These are phyloP conservation scores for Globisporangium sylvaticum DNA, from an alignment of 352 stramenopile genomes.

Conservation along the genomic window DNA sequence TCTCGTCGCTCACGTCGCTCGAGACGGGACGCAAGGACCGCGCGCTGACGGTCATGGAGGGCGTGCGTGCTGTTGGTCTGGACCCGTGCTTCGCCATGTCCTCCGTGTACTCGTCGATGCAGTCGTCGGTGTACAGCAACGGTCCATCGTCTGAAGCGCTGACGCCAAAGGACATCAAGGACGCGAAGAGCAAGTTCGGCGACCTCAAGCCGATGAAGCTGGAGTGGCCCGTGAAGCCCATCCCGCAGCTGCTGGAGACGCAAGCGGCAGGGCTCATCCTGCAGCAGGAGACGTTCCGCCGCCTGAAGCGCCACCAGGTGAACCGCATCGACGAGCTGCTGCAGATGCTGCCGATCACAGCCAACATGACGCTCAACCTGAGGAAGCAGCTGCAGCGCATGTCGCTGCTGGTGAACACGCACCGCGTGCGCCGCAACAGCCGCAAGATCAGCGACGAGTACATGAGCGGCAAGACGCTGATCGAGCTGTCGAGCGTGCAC, in stretches of 20 bases:
- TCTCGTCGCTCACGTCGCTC: constrained; percentile 80
- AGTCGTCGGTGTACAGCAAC: constrained; percentile 67
- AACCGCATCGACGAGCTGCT: constrained; percentile 78
- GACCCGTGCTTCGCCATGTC: constrained; percentile 87
- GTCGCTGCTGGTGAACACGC: constrained; percentile 83
- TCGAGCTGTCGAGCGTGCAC: constrained; percentile 65
- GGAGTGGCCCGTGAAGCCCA: constrained; percentile 73
- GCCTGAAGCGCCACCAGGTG: constrained; percentile 76
- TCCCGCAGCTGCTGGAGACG: constrained; percentile 78
- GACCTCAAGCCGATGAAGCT: constrained; percentile 46
- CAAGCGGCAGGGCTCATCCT: constrained; percentile 74
- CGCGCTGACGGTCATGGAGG: constrained; percentile 85
- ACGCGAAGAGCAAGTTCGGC: constrained; percentile 58
- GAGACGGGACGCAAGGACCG: constrained; percentile 81
- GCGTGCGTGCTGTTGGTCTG: constrained; percentile 73
- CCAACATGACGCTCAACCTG: constrained; percentile 86
- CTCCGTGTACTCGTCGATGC: constrained; percentile 80
- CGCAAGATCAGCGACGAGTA: constrained; percentile 64
- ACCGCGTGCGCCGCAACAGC: constrained; percentile 65
- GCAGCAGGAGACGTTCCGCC: constrained; percentile 84
- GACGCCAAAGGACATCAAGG: constrained; percentile 41
- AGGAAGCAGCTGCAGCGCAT: constrained; percentile 83
- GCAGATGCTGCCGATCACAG: constrained; percentile 83
- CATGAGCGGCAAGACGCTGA: constrained; percentile 67
- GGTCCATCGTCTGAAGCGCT: constrained; percentile 47